Base-by-base conservation (phyloP, 257 asterid species). In the Solanum habrochaites region DNA sequence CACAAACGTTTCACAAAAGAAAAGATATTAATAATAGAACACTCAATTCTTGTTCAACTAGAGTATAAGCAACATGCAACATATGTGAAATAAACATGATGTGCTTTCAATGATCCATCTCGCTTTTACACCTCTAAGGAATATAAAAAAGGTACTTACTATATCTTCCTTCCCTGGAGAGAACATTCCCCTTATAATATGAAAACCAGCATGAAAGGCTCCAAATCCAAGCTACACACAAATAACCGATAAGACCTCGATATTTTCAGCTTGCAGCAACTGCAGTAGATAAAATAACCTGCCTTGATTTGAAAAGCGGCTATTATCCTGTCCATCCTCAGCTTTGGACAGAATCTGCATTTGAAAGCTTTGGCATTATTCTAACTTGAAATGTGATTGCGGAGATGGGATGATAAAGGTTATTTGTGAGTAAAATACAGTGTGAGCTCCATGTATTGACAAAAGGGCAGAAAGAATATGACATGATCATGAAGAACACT, bases 331-430 rank as follows among this genome's bases (percentile, higher is more conserved):
- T 27, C 83, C 39, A 82, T 52, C 86, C 5, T 70, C 77, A 71
- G 75, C n/a, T 27, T 82, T 70, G 89, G 84, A 14, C 14, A 87
- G 66, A 82, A 82, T 71, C 89, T 87, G 83, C 66, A 82, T n/a
- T 39, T 47, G 64, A 49, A 64, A 42, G 56, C 40, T 86, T 40
- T 11, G 32, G 31, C 16, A 72, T 85, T 67, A 69, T 58, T 40
- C 18, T 45, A 42, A 67, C 4, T 37, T 45, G n/a, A 7, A 29
- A 67, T 71, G 62, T 29, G 64, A 70, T 2, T 37, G 40, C 18
- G 3, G 67, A 69, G 47, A 39, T 23, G 13, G 60, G 13, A 12
- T 42, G 60, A 43, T 75, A 37, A 23, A 11, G 6, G 58, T 74
- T 56, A 74, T 73, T 37, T 7, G 52, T 73, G 52, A 73, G 52